Evolutionary conservation across 2,329 filamentous ascomycete species (phyloP), one percentile per base, ranked within the genome.

Genomic region (Mollisiaceae sp.): DNA sequence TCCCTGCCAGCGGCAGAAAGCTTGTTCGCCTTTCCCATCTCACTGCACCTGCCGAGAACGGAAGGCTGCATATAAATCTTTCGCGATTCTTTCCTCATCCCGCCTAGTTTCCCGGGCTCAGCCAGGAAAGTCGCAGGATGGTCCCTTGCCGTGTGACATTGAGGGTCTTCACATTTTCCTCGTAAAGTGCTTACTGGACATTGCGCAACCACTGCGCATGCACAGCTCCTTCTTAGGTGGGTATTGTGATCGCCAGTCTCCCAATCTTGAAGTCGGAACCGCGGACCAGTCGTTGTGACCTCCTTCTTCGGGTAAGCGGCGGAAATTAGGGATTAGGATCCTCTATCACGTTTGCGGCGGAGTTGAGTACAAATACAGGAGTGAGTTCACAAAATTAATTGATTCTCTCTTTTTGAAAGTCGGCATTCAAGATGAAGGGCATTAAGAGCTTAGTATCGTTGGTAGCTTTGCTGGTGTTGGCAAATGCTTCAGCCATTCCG

Each of bases 401-500:
- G 1, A 22, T 50, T 8, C 45, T 50, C n/a, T 50, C 22, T 11
- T 50, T 50, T 27, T 14, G 45, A 2, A 9, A 22, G 2, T 20
- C 8, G 22, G 11, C 6, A 50, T 22, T 27, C 50, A 54, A 54
- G 14, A 54, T 54, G 50, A 54, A 54, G 24, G 50, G 24, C 2
- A 35, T 54, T 24, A 54, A 27, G n/a, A 54, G 24, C 24, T 54
- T 52, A 27, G 27, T 60, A 27, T 35, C 27, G 24, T 41, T 60
- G n/a, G 15, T 32, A 35, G 59, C 43, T 4, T 12, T 39, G 5
- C 32, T 57, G 55, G 36, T 57, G 18, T 12, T 41, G 55, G 36
- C 35, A 36, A 18, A 64, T 65, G 67, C 68, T 5, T 56, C 67
- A 43, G 63, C 62, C 20, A 63, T 70, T 39, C 70, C 70, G 9